Conservation (phyloP, 2,329 filamentous ascomycete species). For the Cyanodermella asteris region DNA sequence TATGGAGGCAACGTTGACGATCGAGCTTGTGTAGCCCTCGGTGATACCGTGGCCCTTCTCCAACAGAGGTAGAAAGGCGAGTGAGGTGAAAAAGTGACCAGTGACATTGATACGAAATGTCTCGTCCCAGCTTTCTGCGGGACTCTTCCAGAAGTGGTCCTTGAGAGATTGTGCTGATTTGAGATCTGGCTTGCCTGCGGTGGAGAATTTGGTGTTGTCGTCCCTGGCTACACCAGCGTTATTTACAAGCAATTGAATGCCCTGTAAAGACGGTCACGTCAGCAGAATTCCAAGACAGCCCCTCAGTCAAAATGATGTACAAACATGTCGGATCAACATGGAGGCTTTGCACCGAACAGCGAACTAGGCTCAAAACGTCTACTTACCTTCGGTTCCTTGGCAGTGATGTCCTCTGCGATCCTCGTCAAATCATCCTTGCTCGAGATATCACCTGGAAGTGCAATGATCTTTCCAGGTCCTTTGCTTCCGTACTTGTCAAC, state of each 20-base stretch:
- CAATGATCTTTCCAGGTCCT: slow-evolving; percentile 25
- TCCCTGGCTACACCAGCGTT: slow-evolving; percentile 28
- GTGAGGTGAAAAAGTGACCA: slow-evolving; percentile 29
- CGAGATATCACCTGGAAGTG: slow-evolving; percentile 24
- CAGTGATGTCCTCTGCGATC: slow-evolving; percentile 28
- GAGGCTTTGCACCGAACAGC: no score
- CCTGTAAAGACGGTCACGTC: no score
- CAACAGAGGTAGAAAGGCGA: slow-evolving; percentile 32
- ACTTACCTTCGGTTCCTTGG: slow-evolving; percentile 29
- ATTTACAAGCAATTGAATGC: neutral
- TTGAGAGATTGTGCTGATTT: slow-evolving; percentile 25
- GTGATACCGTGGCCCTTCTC: slow-evolving; percentile 24
- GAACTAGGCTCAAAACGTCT: no score
- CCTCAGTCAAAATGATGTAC: no score
- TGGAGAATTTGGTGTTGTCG: slow-evolving; percentile 27
- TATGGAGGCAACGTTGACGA: slow-evolving; percentile 33
- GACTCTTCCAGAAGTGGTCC: slow-evolving; percentile 27
- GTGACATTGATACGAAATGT: slow-evolving; percentile 31
- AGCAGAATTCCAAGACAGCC: no score
- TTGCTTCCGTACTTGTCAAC: slow-evolving; percentile 25
- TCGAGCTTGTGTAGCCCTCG: slow-evolving; percentile 25
- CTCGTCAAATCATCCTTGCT: slow-evolving; percentile 27
- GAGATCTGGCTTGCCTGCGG: slow-evolving; percentile 26
- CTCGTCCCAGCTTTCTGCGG: slow-evolving; percentile 24
- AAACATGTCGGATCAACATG: no score